Evolutionary conservation across 805 yeast genomes (phyloP).

Genomic region (Metschnikowia continentalis): DNA sequence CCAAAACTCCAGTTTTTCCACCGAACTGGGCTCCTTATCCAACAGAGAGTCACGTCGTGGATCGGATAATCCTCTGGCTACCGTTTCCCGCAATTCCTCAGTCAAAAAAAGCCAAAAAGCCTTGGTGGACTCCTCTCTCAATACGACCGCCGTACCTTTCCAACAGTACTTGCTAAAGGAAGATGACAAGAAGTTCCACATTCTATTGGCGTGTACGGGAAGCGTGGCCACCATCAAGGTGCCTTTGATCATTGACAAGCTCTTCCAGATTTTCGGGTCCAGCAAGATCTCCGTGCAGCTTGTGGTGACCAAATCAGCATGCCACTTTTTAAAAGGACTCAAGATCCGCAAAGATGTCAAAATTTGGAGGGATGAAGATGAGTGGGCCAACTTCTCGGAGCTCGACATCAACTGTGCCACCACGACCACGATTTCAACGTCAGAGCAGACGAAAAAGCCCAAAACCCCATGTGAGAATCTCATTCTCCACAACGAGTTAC

Average conservation of each 20-base stretch:
- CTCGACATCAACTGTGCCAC: slow-evolving; percentile 14
- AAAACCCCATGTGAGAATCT: slow-evolving; percentile 23
- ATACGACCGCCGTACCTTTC: slow-evolving; percentile 67
- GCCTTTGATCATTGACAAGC: slow-evolving; percentile 81
- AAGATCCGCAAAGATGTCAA: slow-evolving; percentile 63
- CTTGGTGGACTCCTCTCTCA: slow-evolving; percentile 49
- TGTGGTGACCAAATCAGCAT: slow-evolving; percentile 81
- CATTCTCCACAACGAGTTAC: slow-evolving; percentile 41
- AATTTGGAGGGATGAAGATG: slow-evolving; percentile 92
- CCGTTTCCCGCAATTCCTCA: slow-evolving; percentile 4
- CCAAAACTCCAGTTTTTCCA: background rate
- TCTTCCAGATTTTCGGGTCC: slow-evolving; percentile 73
- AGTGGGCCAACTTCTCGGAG: slow-evolving; percentile 60
- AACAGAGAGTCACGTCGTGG: slow-evolving; percentile 14
- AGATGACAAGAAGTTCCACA: slow-evolving; percentile 83
- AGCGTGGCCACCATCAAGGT: slow-evolving; percentile 95
- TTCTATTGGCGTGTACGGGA: slow-evolving; percentile 90
- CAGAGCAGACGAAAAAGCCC: slow-evolving; percentile 15
- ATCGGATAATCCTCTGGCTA: slow-evolving; percentile 12
- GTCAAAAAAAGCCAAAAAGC: slow-evolving; percentile 44
- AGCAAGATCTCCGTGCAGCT: slow-evolving; percentile 73
- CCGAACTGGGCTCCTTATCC: background rate
- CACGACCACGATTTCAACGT: slow-evolving; percentile 20
- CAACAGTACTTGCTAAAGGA: slow-evolving; percentile 61
- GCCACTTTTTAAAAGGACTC: slow-evolving; percentile 59